Base-by-base conservation (phyloP, 352 stramenopile genomes). In the Phytophthora tubulina region DNA sequence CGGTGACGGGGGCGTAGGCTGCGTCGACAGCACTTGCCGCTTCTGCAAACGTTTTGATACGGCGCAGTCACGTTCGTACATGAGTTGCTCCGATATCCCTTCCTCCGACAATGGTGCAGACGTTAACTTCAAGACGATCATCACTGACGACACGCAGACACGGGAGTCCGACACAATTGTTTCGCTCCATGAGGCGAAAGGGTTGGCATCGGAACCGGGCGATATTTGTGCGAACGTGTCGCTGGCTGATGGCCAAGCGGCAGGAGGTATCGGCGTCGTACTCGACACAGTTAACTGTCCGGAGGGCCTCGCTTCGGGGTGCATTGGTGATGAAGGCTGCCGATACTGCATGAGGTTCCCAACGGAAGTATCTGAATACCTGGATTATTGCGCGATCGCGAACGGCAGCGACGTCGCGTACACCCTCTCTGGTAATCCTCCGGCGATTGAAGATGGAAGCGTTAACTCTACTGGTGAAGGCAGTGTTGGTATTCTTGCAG, bases 301-400 rank as follows among this genome's bases (percentile, higher is more conserved):
- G 5, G 50, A 70, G 15, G 73, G 73, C 9, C 54, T 71, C 4
- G 58, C 70, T 27, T 53, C 73, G 0, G 73, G 73, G 30, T 80
- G 73, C 31, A 67, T 80, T 13, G 67, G 66, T 10, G 59, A 60
- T 41, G 32, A 39, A 31, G 73, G 73, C 14, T 80, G 73, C 45
- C 60, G 72, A 32, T 75, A 76, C 51, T 80, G 73, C 61, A 78
- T 75, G 65, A 66, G 72, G 38, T 76, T 78, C 46, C 60, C 67
- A 39, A 70, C 70, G 4, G 63, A 59, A 36, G 54, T 64, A 4
- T 80, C 73, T 1, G 54, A 68, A 6, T 64, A 60, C 31, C 56
- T 80, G 15, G 70, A 80, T 21, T 80, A 75, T 56, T 80, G 73
- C 39, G 39, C 70, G 14, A 50, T 67, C 10, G 55, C 54, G 6